phyloP scores from a whole-genome alignment of 2,329 filamentous ascomycete genomes.

The Diaporthe amygdali region DNA sequence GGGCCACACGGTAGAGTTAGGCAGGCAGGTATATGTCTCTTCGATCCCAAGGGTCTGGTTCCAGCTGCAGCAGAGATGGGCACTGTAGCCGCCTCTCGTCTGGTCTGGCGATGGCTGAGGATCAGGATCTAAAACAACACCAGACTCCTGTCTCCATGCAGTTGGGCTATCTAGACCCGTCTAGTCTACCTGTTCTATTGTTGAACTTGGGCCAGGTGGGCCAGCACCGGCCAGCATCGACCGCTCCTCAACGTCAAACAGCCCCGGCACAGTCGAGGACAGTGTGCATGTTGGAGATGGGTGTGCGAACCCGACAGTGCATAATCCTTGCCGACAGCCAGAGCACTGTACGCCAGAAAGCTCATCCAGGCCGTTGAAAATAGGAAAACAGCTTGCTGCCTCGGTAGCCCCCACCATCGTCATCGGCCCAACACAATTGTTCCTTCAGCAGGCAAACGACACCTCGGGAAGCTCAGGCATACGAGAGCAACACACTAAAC shows the following conservation, averaged over 20 bases:
- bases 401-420: not conserved
- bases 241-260: conserved; percentile 14
- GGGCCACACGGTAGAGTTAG: not conserved
- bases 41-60: not conserved
- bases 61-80: not conserved
- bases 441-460: not conserved
- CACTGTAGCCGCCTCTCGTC: not conserved
- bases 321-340: not conserved
- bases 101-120: conserved; percentile 8
- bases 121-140: conserved; percentile 13
- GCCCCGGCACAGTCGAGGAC: not conserved
- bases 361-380: conserved; percentile 2
- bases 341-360: not conserved
- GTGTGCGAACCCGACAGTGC: not conserved
- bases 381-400: conserved; percentile 3
- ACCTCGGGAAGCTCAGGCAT: not conserved
- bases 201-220: not conserved
- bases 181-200: conserved; percentile 16
- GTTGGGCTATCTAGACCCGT: not conserved
- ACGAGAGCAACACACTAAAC: not conserved
- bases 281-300: not conserved
- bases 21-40: not conserved
- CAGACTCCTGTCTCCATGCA: conserved; percentile 12
- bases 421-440: not conserved
- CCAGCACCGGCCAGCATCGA: not conserved